Percentiles rank a stretch among this genome's conserved stretches.
Evolutionary conservation across 176 grass and related monocot species (phyloP).

Genomic region (Eragrostis nindensis): DNA sequence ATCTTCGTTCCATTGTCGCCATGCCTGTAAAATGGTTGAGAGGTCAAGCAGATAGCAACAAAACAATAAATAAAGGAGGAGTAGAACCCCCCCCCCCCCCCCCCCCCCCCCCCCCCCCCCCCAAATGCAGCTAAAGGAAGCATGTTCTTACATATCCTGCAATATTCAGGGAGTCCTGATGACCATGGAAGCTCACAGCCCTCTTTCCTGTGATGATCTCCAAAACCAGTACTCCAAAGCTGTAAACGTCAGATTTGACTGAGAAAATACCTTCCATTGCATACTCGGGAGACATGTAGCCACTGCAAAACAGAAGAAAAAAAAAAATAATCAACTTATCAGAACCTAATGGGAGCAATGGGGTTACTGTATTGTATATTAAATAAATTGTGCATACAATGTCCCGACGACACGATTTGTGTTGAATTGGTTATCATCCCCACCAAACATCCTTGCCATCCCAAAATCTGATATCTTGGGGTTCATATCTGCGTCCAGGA

Average conservation of each 20-base stretch:
- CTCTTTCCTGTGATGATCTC: constrained; percentile 67
- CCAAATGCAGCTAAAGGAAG: neutral
- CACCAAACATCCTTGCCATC: constrained; percentile 76
- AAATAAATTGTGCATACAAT: constrained; percentile 50
- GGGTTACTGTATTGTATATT: constrained; percentile 1
- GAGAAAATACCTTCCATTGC: constrained; percentile 87
- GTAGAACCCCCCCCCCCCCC: too few species aligned
- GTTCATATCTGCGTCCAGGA: constrained; percentile 65
- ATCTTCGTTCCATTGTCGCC: constrained; percentile 86
- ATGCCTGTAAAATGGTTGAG: constrained; percentile 56
- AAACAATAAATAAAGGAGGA: neutral
- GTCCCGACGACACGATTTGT: constrained; percentile 73
- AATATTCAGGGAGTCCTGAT: constrained; percentile 54
- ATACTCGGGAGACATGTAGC: constrained; percentile 83
- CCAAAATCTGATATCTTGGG: constrained; percentile 85
- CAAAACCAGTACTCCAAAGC: constrained; percentile 69
- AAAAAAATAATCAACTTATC: neutral
- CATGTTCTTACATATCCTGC: constrained; percentile 59
- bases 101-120: too few species aligned
- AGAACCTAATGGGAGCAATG: neutral
- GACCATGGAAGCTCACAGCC: constrained; percentile 53
- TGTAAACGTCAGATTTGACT: constrained; percentile 71
- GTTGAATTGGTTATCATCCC: constrained; percentile 66
- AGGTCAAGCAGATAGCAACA: neutral
- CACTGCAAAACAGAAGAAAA: constrained; percentile 45